Evolutionary conservation across 2,329 filamentous ascomycete genomes (phyloP).

Genomic region (Aspergillus puulaauensis): DNA sequence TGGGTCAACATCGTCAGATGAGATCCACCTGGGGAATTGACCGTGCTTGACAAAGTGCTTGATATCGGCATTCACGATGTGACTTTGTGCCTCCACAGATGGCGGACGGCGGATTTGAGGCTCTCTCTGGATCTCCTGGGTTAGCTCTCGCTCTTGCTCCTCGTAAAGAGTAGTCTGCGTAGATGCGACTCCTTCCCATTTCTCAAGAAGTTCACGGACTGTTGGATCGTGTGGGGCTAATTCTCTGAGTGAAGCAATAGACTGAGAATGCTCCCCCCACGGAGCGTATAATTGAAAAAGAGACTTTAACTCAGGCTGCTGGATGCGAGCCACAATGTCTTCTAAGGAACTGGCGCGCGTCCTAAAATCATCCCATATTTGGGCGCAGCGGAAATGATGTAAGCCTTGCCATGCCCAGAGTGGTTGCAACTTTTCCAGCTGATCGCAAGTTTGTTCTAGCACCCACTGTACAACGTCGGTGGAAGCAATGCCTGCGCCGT

Average conservation of each 20-base stretch:
- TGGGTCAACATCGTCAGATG: neutral
- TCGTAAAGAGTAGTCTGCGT: constrained; percentile 51
- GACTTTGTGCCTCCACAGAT: constrained; percentile 38
- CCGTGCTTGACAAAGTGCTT: constrained; percentile 7
- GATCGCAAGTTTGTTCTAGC: constrained; percentile 56
- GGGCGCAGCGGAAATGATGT: constrained; percentile 46
- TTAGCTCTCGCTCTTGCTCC: constrained; percentile 64
- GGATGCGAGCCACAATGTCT: constrained; percentile 49
- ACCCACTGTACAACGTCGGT: constrained; percentile 59
- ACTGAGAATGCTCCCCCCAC: neutral
- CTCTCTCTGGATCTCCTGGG: constrained; percentile 63
- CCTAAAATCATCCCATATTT: constrained; percentile 30
- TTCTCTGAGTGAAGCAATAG: neutral
- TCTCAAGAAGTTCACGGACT: constrained; percentile 3
- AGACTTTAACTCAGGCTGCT: constrained; percentile 54
- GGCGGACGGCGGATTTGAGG: constrained; percentile 53
- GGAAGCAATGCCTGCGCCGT: constrained; percentile 48
- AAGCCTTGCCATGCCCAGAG: constrained; percentile 63
- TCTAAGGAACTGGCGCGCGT: constrained; percentile 41
- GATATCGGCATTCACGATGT: constrained; percentile 11
- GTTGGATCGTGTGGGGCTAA: neutral
- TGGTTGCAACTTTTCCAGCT: constrained; percentile 51
- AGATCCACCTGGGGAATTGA: neutral
- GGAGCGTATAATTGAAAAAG: constrained; percentile 42
- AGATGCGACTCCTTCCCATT: constrained; percentile 38